Conservation (phyloP, 139 green algal genomes). For the Limnomonas spitsbergensis region DNA sequence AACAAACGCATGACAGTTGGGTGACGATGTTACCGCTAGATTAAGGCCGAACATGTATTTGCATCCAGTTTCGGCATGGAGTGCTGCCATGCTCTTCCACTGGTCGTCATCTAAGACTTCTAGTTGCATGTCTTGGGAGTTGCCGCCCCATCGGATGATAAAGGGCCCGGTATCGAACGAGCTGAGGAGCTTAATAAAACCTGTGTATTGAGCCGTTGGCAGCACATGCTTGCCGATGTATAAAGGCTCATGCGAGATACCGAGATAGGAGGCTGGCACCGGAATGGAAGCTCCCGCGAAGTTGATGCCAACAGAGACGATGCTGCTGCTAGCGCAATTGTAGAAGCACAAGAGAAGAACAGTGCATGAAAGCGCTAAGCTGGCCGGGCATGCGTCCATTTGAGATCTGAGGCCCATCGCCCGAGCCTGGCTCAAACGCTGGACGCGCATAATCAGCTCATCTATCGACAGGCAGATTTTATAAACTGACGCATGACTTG, state of each 20-base stretch:
- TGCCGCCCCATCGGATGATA: slow-evolving; percentile 3
- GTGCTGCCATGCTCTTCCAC: neutral
- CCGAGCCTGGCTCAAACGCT: too few species aligned
- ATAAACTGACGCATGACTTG: too few species aligned
- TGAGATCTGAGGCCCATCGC: too few species aligned
- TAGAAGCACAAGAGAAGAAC: too few species aligned
- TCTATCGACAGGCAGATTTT: too few species aligned
- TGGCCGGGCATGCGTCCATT: too few species aligned
- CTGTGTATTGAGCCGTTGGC: neutral
- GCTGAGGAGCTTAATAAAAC: neutral
- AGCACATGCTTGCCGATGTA: neutral
- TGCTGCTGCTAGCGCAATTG: too few species aligned
- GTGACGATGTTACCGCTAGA: neutral
- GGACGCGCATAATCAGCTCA: too few species aligned
- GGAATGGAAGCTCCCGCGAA: neutral
- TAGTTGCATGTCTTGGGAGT: neutral
- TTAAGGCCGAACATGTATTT: slow-evolving; percentile 6
- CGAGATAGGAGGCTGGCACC: slow-evolving; percentile 5
- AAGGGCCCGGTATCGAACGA: slow-evolving; percentile 1
- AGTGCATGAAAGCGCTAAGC: too few species aligned
- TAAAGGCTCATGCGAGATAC: slow-evolving; percentile 4
- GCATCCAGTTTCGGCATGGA: neutral
- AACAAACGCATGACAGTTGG: too few species aligned
- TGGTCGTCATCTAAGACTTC: slow-evolving; percentile 6
- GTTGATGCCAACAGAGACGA: neutral